These are phyloP conservation scores for Ochromonas danica DNA, from an alignment of 108 stramenopile genomes.

Conservation along the genomic window DNA sequence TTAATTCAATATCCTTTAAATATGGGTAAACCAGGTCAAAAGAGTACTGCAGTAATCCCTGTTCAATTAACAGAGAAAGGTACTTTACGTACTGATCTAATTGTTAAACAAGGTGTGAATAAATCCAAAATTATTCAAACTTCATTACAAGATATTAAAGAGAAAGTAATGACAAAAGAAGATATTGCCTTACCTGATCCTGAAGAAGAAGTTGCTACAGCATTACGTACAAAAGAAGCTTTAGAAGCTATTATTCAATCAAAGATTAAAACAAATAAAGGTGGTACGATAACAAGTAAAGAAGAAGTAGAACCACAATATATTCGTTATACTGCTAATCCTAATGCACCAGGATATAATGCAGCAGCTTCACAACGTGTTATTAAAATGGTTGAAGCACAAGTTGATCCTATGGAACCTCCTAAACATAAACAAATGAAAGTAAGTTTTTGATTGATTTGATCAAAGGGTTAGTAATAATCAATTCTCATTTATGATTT, in stretches of 20 bases:
- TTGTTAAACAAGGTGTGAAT: constrained; percentile 87
- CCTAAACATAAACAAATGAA: constrained; percentile 97
- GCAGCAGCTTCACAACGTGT: constrained; percentile 85
- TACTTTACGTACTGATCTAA: constrained; percentile 84
- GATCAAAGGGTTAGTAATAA: no score
- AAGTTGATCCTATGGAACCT: constrained; percentile 96
- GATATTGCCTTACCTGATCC: constrained; percentile 80
- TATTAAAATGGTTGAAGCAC: constrained; percentile 91
- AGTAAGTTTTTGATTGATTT: no score
- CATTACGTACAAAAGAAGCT: constrained; percentile 80
- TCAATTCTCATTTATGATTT: no score
- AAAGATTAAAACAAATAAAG: constrained; percentile 79
- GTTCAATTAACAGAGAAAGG: constrained; percentile 81
- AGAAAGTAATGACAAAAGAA: constrained; percentile 64
- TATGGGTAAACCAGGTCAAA: constrained; percentile 73
- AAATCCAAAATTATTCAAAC: constrained; percentile 79
- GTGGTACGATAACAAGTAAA: constrained; percentile 39
- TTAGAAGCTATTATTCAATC: constrained; percentile 67
- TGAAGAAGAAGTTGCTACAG: constrained; percentile 78
- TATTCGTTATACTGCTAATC: constrained; percentile 92
- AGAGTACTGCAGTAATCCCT: constrained; percentile 65
- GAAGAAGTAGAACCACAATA: constrained; percentile 80
- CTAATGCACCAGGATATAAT: constrained; percentile 95
- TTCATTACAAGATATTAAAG: constrained; percentile 72
- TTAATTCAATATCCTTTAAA: constrained; percentile 95